Percentiles rank a stretch among this genome's conserved stretches.
Conservation (phyloP, 73 alveolate genomes). For the Stentor coeruleus region DNA sequence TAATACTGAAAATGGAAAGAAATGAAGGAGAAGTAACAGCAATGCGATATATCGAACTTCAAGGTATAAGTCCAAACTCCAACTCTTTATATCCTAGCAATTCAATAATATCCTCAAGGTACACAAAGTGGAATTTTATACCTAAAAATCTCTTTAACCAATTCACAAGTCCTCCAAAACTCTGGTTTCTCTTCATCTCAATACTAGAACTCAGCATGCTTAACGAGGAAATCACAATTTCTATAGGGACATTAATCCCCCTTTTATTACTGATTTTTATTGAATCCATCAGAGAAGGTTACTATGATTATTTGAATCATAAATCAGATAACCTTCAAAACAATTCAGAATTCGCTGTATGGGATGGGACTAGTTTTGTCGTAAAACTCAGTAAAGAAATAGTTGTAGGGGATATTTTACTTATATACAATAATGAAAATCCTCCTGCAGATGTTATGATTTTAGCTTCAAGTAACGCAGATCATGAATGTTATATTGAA, state of each 20-base stretch:
- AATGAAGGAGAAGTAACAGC: too few species aligned
- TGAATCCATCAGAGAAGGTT: not conserved
- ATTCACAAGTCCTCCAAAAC: not conserved
- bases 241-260: not conserved
- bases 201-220: not conserved
- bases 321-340: not conserved
- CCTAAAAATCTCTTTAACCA: not conserved
- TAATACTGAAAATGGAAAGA: too few species aligned
- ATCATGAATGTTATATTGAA: not conserved
- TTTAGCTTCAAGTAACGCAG: not conserved
- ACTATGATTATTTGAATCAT: not conserved
- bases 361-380: not conserved
- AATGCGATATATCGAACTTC: too few species aligned
- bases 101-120: too few species aligned
- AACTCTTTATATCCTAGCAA: too few species aligned
- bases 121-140: not conserved
- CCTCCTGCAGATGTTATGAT: not conserved
- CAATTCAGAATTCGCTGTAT: not conserved
- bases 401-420: not conserved
- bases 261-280: not conserved
- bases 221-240: not conserved
- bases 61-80: too few species aligned
- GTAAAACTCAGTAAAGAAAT: not conserved
- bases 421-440: too few species aligned
- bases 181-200: constrained; percentile 2